A percentile compares a stretch with the other conserved stretches of the same genome.
Conservation (phyloP, 345 rosid genomes). For the Aurinia saxatilis region DNA sequence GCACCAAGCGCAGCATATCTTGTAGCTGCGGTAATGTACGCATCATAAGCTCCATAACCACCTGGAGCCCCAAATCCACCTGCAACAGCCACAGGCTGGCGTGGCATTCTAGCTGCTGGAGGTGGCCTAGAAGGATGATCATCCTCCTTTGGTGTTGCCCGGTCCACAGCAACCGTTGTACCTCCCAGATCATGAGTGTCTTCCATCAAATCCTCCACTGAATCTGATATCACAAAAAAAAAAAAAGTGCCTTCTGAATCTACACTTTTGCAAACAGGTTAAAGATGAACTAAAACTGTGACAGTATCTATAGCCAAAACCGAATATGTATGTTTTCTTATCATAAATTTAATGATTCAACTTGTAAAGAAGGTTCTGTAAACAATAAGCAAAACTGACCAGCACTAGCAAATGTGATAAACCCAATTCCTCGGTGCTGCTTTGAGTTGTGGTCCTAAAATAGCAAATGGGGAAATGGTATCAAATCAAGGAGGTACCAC, state of each 20-base stretch:
- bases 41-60: constrained; percentile 98
- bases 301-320: background rate
- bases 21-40: constrained; percentile 94
- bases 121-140: constrained; percentile 47
- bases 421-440: constrained; percentile 93
- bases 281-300: background rate
- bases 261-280: background rate
- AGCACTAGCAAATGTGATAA: constrained; percentile 76
- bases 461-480: constrained; percentile 2
- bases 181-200: constrained; percentile 96
- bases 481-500: background rate
- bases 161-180: constrained; percentile 80
- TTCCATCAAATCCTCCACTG: constrained; percentile 86
- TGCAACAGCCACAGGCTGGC: constrained; percentile 24
- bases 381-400: constrained; percentile 39
- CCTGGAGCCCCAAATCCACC: constrained; percentile 65
- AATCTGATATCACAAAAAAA: constrained; percentile 38
- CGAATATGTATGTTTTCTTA: background rate
- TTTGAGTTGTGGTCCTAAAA: constrained; percentile 78
- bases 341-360: background rate
- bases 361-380: background rate
- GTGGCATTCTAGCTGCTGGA: constrained; percentile 51
- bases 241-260: background rate
- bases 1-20: constrained; percentile 94
- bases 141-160: constrained; percentile 98